Base-by-base conservation (phyloP, 2,329 filamentous ascomycete species). In the Xylariomycetidae sp. region DNA sequence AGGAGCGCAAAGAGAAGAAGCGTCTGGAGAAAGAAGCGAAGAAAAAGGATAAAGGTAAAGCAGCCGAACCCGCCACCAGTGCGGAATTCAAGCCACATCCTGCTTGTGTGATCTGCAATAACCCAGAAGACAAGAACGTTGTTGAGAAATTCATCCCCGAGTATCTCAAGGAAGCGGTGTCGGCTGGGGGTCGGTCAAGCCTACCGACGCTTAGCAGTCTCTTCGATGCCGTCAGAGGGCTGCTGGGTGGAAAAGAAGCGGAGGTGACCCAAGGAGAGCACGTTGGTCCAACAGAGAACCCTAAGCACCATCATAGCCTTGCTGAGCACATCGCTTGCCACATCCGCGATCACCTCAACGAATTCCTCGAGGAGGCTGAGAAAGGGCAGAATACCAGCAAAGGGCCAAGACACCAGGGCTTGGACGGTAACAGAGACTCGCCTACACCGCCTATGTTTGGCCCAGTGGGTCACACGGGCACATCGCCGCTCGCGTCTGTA, bases 341-440 rank as follows among this genome's bases (percentile, higher is more conserved):
- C 25, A 32, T 50, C 17, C 42, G 40, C 12, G 34, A 48, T 9
- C 35, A 45, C 6, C 31, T 36, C 16, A 33, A 37, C 11, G 30
- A 28, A 14, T 31, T 44, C 15, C 34, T 16, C 31, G 40, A 42
- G 25, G 18, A 34, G 11, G 20, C 16, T n/a, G n/a, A n/a, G n/a
- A n/a, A n/a, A n/a, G n/a, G n/a, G n/a, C n/a, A n/a, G n/a, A n/a
- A n/a, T n/a, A n/a, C n/a, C n/a, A n/a, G n/a, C n/a, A n/a, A n/a
- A n/a, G 16, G 36, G 14, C 15, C 39, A 23, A 28, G 23, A 26
- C 33, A 31, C 29, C 47, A 50, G 15, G 48, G 50, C 27, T 40
- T 50, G 17, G 50, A 53, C 34, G 46, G 50, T 26, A 49, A 49
- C 26, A 36, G 47, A 36, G 50, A 53, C 38, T 50, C 42, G 31